These are phyloP conservation scores for Macrophomina pseudophaseolina DNA, from an alignment of 2,329 filamentous ascomycete genomes.

Conservation along the genomic window DNA sequence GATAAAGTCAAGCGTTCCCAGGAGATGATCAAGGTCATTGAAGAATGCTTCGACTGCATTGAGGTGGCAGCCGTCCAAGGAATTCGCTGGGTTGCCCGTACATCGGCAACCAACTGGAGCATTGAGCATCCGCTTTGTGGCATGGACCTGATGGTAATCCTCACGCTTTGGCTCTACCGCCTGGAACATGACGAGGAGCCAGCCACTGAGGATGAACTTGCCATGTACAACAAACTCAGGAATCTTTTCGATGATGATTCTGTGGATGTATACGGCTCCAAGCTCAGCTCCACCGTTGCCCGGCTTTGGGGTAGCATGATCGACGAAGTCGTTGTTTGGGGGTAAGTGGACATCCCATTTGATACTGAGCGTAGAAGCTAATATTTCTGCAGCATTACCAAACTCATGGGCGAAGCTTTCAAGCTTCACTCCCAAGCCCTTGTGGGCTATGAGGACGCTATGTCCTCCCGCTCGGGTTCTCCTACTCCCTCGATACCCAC, in stretches of 20 bases:
- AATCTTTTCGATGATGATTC: slow-evolving; percentile 90
- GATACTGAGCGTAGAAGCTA: slow-evolving; percentile 43
- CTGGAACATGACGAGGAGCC: slow-evolving; percentile 98
- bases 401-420: slow-evolving; percentile 98
- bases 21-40: slow-evolving; percentile 98
- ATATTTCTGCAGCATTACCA: slow-evolving; percentile 72
- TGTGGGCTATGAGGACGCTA: slow-evolving; percentile 88
- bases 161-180: slow-evolving; percentile 97
- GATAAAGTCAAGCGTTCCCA: slow-evolving; percentile 93
- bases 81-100: slow-evolving; percentile 97
- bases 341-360: slow-evolving; percentile 68
- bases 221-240: slow-evolving; percentile 92
- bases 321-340: slow-evolving; percentile 98
- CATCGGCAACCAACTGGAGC: slow-evolving; percentile 98
- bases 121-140: slow-evolving; percentile 97
- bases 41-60: slow-evolving; percentile 97
- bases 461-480: slow-evolving; percentile 53
- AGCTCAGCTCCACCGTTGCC: slow-evolving; percentile 93
- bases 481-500: slow-evolving; percentile 48
- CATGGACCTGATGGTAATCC: slow-evolving; percentile 95
- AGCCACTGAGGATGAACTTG: slow-evolving; percentile 79
- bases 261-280: slow-evolving; percentile 78
- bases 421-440: slow-evolving; percentile 95
- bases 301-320: slow-evolving; percentile 97
- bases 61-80: slow-evolving; percentile 94